A percentile compares a stretch with the other conserved stretches of the same genome.
Conservation (phyloP, 805 yeast genomes). For the Candida succiphila region DNA sequence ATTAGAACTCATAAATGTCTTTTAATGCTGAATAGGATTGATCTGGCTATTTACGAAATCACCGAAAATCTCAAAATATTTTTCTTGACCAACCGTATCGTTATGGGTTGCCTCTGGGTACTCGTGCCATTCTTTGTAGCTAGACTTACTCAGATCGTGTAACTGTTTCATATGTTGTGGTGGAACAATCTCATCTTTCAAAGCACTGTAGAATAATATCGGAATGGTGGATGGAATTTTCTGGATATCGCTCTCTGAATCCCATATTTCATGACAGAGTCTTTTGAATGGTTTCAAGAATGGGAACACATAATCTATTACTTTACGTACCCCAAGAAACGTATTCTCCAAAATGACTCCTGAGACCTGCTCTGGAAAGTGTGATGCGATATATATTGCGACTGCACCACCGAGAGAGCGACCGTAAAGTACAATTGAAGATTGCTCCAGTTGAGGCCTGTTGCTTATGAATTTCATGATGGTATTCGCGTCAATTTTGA, state of each 20-base stretch:
- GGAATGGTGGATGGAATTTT: slow-evolving; percentile 47
- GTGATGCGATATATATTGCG: slow-evolving; percentile 69
- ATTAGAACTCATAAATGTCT: background rate
- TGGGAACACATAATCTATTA: slow-evolving; percentile 70
- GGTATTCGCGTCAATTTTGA: slow-evolving; percentile 74
- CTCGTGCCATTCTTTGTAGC: slow-evolving; percentile 39
- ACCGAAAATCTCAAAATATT: slow-evolving; percentile 66
- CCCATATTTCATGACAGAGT: slow-evolving; percentile 78
- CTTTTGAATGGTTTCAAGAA: slow-evolving; percentile 40
- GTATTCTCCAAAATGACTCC: slow-evolving; percentile 83
- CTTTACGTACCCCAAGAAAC: slow-evolving; percentile 62
- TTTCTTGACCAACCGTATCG: slow-evolving; percentile 66
- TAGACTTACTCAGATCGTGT: slow-evolving; percentile 40
- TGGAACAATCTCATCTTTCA: slow-evolving; percentile 84
- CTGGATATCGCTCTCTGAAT: slow-evolving; percentile 53
- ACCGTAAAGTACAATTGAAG: slow-evolving; percentile 66
- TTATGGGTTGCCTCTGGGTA: slow-evolving; percentile 67
- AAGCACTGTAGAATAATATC: slow-evolving; percentile 61
- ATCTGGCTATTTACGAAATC: slow-evolving; percentile 40
- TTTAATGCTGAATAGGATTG: slow-evolving; percentile 20
- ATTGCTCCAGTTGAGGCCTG: slow-evolving; percentile 41
- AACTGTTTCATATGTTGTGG: slow-evolving; percentile 68
- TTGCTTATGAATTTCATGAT: slow-evolving; percentile 47
- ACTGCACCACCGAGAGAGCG: slow-evolving; percentile 95
- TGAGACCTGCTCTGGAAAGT: slow-evolving; percentile 36